Conservation (phyloP, 805 yeast genomes). For the Maudiozyma barnettii region DNA sequence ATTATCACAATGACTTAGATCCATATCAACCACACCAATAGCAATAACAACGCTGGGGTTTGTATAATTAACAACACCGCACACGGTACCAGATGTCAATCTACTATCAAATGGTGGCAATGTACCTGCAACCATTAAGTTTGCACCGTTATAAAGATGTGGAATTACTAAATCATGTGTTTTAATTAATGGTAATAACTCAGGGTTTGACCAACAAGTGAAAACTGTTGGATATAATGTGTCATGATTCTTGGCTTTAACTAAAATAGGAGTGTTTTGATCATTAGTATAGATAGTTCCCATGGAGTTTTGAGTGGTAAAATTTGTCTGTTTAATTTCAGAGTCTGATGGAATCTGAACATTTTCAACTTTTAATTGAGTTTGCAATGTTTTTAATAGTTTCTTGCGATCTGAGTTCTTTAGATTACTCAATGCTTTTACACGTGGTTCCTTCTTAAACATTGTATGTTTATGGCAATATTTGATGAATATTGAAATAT, state of each 20-base stretch:
- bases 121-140: constrained; percentile 67
- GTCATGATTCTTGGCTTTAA: constrained; percentile 46
- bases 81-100: constrained; percentile 45
- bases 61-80: constrained; percentile 57
- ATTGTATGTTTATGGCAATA: constrained; percentile 6
- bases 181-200: constrained; percentile 51
- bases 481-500: too few relatives aligned
- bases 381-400: constrained; percentile 35
- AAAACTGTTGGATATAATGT: constrained; percentile 59
- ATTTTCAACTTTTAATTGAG: constrained; percentile 20
- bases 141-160: constrained; percentile 64
- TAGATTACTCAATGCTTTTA: constrained; percentile 69
- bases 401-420: constrained; percentile 67
- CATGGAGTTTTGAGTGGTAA: constrained; percentile 40
- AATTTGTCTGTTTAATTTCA: constrained; percentile 52
- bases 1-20: constrained; percentile 35
- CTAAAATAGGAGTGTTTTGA: constrained; percentile 60
- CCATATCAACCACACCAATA: constrained; percentile 50
- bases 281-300: constrained; percentile 62
- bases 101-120: constrained; percentile 47
- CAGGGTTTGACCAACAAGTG: constrained; percentile 63
- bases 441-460: constrained; percentile 33
- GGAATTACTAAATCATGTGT: constrained; percentile 72
- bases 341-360: constrained; percentile 31
- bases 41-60: constrained; percentile 60